Conservation (phyloP, 768 basidiomycete genomes). For the Naematelia encephala region DNA sequence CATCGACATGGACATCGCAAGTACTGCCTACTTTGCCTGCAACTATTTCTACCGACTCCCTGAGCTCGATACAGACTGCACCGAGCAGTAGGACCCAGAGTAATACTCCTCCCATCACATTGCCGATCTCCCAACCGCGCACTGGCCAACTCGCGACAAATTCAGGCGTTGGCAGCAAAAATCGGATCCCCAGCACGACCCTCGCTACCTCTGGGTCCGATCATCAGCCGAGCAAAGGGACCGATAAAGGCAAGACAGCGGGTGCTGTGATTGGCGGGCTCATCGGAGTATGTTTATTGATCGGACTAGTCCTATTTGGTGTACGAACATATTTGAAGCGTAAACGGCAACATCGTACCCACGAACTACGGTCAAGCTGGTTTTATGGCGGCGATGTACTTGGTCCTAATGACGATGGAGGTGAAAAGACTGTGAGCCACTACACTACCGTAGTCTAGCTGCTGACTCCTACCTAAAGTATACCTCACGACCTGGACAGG, state of each 20-base stretch:
- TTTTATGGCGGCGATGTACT: constrained; percentile 26
- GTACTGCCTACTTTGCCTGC: no score
- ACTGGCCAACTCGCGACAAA: no score
- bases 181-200: not conserved
- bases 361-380: constrained; percentile 27
- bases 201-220: not conserved
- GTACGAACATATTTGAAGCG: constrained; percentile 19
- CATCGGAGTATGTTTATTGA: constrained; percentile 12
- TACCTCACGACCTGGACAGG: not conserved
- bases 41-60: no score
- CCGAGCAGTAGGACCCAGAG: no score
- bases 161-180: no score
- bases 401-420: not conserved
- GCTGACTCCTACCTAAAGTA: no score
- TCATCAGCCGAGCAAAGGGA: not conserved
- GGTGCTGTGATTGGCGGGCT: constrained; percentile 30
- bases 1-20: no score
- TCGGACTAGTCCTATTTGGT: constrained; percentile 19
- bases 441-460: not conserved
- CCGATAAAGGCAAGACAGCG: constrained; percentile 15
- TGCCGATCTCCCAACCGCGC: no score
- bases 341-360: constrained; percentile 16
- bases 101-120: no score
- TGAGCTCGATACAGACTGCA: no score
- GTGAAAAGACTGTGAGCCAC: no score